These are phyloP conservation scores for Nakazawaea molendinolei DNA, from an alignment of 805 yeast species.

Conservation along the genomic window DNA sequence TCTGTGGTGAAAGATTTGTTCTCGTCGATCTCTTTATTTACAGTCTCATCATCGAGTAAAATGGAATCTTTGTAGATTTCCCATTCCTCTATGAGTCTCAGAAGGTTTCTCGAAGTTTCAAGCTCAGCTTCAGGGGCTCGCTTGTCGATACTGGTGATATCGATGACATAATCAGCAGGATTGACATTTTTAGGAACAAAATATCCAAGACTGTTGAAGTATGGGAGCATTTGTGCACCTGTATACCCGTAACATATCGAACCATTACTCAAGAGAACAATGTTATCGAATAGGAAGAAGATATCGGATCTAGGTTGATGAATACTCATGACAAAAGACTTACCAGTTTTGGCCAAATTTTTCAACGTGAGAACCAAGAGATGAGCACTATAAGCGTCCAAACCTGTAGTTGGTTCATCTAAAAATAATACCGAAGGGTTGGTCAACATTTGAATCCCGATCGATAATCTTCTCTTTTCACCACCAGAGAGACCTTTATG, in stretches of 20 bases:
- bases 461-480: constrained; percentile 69
- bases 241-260: constrained; percentile 39
- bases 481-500: constrained; percentile 76
- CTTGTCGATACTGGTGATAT: constrained; percentile 49
- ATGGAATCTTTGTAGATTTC: constrained; percentile 17
- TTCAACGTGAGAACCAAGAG: constrained; percentile 55
- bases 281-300: constrained; percentile 55
- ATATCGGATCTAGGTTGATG: constrained; percentile 86
- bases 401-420: constrained; percentile 82
- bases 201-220: constrained; percentile 43
- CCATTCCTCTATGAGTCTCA: constrained; percentile 33
- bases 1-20: neutral
- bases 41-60: neutral
- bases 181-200: constrained; percentile 40
- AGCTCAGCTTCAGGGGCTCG: constrained; percentile 31
- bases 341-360: constrained; percentile 49
- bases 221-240: constrained; percentile 30
- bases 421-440: constrained; percentile 72
- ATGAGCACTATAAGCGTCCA: constrained; percentile 72
- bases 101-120: constrained; percentile 27
- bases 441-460: constrained; percentile 70
- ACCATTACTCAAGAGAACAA: constrained; percentile 65
- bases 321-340: constrained; percentile 68
- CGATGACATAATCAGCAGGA: constrained; percentile 58
- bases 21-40: constrained; percentile 12